Base-by-base conservation (phyloP, 2,329 filamentous ascomycete species). In the Fusarium dimerum region DNA sequence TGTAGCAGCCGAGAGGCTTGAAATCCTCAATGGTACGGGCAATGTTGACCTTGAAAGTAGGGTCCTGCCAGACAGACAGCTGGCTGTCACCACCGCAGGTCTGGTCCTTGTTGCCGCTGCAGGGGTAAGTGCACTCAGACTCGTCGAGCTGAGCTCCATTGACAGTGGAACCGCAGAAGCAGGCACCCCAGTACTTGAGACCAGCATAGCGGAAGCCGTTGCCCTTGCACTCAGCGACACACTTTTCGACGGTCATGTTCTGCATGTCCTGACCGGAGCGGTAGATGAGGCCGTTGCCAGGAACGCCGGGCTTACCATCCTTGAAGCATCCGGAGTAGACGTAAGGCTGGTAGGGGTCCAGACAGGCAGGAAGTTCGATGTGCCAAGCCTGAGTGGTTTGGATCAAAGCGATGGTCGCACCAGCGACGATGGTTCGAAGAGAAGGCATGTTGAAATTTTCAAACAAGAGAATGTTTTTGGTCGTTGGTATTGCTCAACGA, bases 1-100 rank as follows among this genome's bases (percentile, higher is more conserved):
- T 75, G 62, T 80, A 87, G 72, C 86, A 90, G 50, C 86, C 86
- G n/a, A 80, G 66, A 57, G 83, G 78, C 41, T 74, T 72, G 75
- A 85, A 89, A 43, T 77, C 74, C 48, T 74, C 73, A 42, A 79
- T 72, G 20, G 76, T 77, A 26, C 78, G 67, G 46, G 79, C 71
- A 17, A 69, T 71, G 56, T 73, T 77, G 54, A 72, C 76, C 43
- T 72, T 64, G 58, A 78, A 80, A 30, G 76, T 80, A 5, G 76
- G 72, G 45, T 81, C 78, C 61, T 76, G 69, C 63, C 72, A 81
- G 62, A 79, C 54, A 2, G 78, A 79, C 53, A 83, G 75, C 30
- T 68, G 62, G 9, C 72, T 69, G 49, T 76, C 70, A 17, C 78
- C 76, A 48, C 80, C 80, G 55, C 80, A 83, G 26, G 55, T 70